Conservation (phyloP, 2,329 filamentous ascomycete species). For the Drechslerella dactyloides region DNA sequence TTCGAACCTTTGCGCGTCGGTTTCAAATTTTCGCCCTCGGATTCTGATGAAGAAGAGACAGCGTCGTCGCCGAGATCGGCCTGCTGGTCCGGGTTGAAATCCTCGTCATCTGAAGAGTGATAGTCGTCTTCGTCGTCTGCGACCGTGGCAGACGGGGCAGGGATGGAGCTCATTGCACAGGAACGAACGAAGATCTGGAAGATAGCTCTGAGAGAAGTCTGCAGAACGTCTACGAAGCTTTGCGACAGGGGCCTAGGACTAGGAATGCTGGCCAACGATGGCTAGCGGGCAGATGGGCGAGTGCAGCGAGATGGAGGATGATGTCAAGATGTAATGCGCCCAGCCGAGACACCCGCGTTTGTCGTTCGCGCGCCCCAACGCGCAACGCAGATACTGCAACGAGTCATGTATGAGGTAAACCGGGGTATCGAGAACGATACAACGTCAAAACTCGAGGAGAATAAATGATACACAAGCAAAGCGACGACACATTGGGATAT, state of each 20-base stretch:
- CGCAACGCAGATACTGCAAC: slow-evolving; percentile 38
- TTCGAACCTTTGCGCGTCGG: slow-evolving; percentile 54
- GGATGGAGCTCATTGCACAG: slow-evolving; percentile 50
- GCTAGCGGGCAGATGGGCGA: not conserved
- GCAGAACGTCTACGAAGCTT: not conserved
- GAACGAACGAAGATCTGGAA: slow-evolving; percentile 1
- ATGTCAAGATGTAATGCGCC: slow-evolving; percentile 47
- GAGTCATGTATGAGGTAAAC: no score
- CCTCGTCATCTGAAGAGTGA: slow-evolving; percentile 74
- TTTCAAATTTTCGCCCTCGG: slow-evolving; percentile 57
- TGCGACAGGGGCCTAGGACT: no score
- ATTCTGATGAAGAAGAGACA: slow-evolving; percentile 63
- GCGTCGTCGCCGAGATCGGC: slow-evolving; percentile 59
- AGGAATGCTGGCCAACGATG: not conserved
- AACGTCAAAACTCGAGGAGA: no score
- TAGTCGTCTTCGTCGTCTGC: slow-evolving; percentile 65
- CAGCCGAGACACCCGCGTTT: slow-evolving; percentile 1
- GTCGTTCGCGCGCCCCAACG: not conserved
- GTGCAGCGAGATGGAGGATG: slow-evolving; percentile 9
- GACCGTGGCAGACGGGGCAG: slow-evolving; percentile 60
- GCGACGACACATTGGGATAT: no score
- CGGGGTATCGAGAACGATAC: no score
- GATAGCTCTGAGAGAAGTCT: not conserved
- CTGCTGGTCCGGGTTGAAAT: slow-evolving; percentile 70
- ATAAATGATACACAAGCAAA: no score